Conservation (phyloP, 1,139 yeast species). For the Taiozyma sp. region DNA sequence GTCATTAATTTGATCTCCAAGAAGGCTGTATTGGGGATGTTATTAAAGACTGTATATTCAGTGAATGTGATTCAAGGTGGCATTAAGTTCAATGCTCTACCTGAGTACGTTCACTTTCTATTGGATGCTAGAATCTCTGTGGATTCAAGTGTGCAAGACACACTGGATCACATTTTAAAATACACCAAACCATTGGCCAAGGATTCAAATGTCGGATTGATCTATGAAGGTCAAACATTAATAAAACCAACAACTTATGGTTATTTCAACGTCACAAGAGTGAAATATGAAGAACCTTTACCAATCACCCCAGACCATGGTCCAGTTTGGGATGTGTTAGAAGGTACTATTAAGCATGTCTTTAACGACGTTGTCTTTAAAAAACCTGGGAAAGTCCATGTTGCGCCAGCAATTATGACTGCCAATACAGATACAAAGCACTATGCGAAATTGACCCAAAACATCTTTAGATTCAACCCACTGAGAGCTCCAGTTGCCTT, state of each 20-base stretch:
- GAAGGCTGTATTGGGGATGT: constrained; percentile 22
- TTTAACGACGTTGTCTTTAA: constrained; percentile 29
- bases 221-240: constrained; percentile 30
- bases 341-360: constrained; percentile 50
- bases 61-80: constrained; percentile 51
- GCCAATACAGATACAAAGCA: constrained; percentile 84
- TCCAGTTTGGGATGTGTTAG: constrained; percentile 44
- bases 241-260: constrained; percentile 36
- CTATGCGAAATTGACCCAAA: constrained; percentile 67
- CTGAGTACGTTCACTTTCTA: constrained; percentile 42
- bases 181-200: constrained; percentile 36
- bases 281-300: constrained; percentile 43
- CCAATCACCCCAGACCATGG: constrained; percentile 48
- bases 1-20: constrained; percentile 29
- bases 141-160: constrained; percentile 28
- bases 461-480: constrained; percentile 61
- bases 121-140: constrained; percentile 46
- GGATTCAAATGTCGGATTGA: constrained; percentile 41
- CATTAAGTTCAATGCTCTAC: constrained; percentile 49
- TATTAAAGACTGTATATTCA: constrained; percentile 48
- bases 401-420: constrained; percentile 64
- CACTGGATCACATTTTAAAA: constrained; percentile 28
- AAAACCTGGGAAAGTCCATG: constrained; percentile 35
- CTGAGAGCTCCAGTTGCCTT: constrained; percentile 6
- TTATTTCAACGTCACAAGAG: constrained; percentile 36